These are phyloP conservation scores for Trichoderma koningii DNA, from an alignment of 2,329 filamentous ascomycete species.

Conservation along the genomic window DNA sequence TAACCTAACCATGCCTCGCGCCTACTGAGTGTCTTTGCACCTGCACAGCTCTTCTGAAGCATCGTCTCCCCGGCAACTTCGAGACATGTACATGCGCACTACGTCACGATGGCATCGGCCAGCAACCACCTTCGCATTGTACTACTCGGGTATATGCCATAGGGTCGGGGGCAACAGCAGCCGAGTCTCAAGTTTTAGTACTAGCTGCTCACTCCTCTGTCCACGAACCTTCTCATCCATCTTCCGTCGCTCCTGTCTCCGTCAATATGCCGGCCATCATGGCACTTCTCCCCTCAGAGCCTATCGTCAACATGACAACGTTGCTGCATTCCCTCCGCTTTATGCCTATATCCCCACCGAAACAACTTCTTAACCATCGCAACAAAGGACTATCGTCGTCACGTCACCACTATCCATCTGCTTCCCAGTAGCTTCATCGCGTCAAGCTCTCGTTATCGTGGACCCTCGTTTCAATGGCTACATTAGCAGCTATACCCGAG, in stretches of 20 bases:
- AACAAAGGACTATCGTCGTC: constrained; percentile 26
- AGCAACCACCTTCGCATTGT: not conserved
- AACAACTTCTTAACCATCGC: constrained; percentile 27
- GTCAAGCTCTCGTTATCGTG: constrained; percentile 27
- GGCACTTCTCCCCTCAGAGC: constrained; percentile 13
- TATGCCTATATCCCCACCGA: constrained; percentile 10
- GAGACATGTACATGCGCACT: no score
- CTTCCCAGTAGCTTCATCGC: constrained; percentile 33
- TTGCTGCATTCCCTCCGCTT: not conserved
- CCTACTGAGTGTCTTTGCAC: not conserved
- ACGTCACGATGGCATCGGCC: no score
- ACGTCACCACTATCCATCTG: constrained; percentile 29
- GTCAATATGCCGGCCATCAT: not conserved
- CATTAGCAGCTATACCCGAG: constrained; percentile 36
- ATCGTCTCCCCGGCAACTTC: no score
- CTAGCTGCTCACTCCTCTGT: not conserved
- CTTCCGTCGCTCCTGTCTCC: constrained; percentile 1
- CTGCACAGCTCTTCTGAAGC: no score
- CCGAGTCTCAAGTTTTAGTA: not conserved
- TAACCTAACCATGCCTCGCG: constrained; percentile 30
- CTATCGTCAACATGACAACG: constrained; percentile 8
- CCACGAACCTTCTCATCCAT: not conserved
- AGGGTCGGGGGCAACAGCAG: not conserved
- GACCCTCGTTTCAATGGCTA: constrained; percentile 35
- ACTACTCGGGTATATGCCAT: not conserved